Conservation (phyloP, 164 flowering plant genomes). For the Stephania yunnanensis region DNA sequence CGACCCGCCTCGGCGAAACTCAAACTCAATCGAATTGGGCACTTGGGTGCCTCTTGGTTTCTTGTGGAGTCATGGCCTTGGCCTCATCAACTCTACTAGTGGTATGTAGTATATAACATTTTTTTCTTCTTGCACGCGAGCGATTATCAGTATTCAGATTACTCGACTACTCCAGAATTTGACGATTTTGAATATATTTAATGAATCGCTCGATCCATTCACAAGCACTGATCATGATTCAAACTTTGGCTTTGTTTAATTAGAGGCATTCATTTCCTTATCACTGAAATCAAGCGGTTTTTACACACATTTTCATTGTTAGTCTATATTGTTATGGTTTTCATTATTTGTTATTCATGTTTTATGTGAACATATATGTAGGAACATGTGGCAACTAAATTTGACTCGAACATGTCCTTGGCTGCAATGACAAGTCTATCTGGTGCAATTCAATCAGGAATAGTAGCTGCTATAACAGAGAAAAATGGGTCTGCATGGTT, state of each 20-base stretch:
- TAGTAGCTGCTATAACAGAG: constrained; percentile 4
- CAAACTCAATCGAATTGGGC: not conserved
- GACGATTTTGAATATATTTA: too few relatives aligned
- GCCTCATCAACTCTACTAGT: constrained; percentile 1
- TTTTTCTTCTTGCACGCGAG: too few relatives aligned
- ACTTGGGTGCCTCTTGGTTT: constrained; percentile 1
- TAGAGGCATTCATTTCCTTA: too few relatives aligned
- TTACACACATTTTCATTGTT: too few relatives aligned
- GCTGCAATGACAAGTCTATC: constrained; percentile 7
- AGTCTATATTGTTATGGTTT: too few relatives aligned
- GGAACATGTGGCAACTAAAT: constrained; percentile 8
- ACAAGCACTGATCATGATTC: too few relatives aligned
- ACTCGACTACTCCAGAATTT: too few relatives aligned
- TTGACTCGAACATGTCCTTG: constrained; percentile 1
- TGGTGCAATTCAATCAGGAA: constrained; percentile 6
- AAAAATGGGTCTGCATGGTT: constrained; percentile 4
- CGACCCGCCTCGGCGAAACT: not conserved
- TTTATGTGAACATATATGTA: not conserved
- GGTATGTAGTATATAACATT: constrained; percentile 2
- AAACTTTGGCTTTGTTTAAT: too few relatives aligned
- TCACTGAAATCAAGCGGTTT: too few relatives aligned
- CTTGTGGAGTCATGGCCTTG: not conserved
- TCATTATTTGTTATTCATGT: too few relatives aligned
- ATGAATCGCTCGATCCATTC: too few relatives aligned
- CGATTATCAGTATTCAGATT: too few relatives aligned